Evolutionary conservation across 169 alveolate genomes (phyloP).

Genomic region (Plasmodium fragile): DNA sequence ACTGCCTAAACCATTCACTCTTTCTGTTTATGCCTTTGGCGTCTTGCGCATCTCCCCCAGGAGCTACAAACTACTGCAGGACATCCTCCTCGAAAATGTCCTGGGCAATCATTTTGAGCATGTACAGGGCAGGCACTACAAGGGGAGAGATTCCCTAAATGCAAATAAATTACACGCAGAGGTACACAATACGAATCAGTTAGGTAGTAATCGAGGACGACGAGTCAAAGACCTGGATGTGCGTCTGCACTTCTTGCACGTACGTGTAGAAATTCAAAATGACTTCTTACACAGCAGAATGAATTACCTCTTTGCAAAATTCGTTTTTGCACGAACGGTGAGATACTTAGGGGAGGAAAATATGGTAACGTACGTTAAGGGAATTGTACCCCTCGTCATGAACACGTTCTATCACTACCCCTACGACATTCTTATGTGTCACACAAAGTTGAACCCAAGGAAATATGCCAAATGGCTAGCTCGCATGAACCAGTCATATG

Average conservation of each 20-base stretch:
- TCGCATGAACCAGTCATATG: background rate
- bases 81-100: constrained; percentile 7
- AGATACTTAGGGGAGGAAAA: background rate
- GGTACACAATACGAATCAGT: too few species aligned
- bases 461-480: constrained; percentile 7
- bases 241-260: background rate
- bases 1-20: background rate
- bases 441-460: constrained; percentile 11
- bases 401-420: constrained; percentile 38
- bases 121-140: background rate
- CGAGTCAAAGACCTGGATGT: constrained; percentile 15
- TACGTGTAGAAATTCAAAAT: constrained; percentile 16
- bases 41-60: constrained; percentile 9
- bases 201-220: background rate
- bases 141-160: background rate
- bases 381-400: constrained; percentile 4
- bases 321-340: background rate
- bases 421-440: constrained; percentile 8
- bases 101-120: constrained; percentile 19
- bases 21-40: background rate
- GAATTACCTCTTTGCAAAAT: constrained; percentile 12
- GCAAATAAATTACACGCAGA: background rate
- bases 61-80: constrained; percentile 9
- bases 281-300: constrained; percentile 6
- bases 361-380: constrained; percentile 23